phyloP scores from a whole-genome alignment of 1,139 yeast species.

The Yamadazyma siamensis region DNA sequence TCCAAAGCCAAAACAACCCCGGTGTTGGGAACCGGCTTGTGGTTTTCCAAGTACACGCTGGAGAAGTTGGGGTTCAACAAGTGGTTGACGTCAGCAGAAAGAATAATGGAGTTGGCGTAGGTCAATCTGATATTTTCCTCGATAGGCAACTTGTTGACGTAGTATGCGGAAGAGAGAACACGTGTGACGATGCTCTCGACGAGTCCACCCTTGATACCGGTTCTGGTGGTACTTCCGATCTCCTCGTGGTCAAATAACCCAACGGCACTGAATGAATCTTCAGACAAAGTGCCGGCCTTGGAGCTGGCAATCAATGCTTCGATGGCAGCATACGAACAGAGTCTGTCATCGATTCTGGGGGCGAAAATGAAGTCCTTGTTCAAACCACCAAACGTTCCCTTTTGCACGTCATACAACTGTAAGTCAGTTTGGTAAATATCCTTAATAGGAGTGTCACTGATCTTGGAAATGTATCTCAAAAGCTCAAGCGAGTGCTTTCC shows the following conservation, averaged over 20 bases:
- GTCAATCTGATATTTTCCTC: conserved; percentile 23
- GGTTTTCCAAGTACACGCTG: conserved; percentile 33
- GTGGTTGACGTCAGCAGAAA: conserved; percentile 49
- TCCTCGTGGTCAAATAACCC: conserved; percentile 45
- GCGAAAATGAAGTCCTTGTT: conserved; percentile 39
- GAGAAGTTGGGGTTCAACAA: conserved; percentile 44
- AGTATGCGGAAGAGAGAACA: conserved; percentile 24
- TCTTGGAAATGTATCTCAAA: conserved; percentile 30
- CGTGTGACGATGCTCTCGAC: conserved; percentile 34
- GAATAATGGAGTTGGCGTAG: conserved; percentile 34
- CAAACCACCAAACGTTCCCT: conserved; percentile 40
- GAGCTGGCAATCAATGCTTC: conserved; percentile 29
- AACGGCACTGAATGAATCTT: conserved; percentile 33
- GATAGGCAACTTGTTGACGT: conserved; percentile 15
- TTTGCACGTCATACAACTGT: conserved; percentile 41
- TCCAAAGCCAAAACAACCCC: conserved; percentile 41
- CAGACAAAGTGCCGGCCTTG: conserved; percentile 16
- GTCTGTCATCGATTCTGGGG: conserved; percentile 44
- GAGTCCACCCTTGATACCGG: conserved; percentile 41
- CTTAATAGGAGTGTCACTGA: conserved; percentile 24
- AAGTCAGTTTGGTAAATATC: conserved; percentile 35
- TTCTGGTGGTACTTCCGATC: conserved; percentile 40
- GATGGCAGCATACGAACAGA: conserved; percentile 42
- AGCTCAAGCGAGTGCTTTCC: conserved; percentile 36
- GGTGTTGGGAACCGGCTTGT: conserved; percentile 40